Evolutionary conservation across 1,284 basidiomycete species (phyloP), one percentile per base, ranked within the genome.

Genomic region (Vanrija sp.): DNA sequence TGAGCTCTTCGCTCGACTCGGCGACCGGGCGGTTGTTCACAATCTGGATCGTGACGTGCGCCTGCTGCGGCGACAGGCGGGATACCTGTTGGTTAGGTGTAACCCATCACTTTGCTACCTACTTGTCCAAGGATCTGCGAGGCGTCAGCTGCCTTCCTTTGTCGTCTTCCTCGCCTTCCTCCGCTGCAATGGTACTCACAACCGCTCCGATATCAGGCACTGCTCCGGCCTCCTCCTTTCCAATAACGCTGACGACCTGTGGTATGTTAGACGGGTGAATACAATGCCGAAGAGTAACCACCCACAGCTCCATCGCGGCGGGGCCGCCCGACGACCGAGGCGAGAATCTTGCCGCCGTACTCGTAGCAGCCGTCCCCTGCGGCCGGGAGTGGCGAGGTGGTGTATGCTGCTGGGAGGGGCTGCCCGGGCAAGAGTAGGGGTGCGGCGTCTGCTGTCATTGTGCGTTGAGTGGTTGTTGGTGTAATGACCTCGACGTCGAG

Each of bases 21-120:
- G 90, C 87, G 23, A 94, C 81, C 1, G 94, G 92, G n/a, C 87
- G 80, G 18, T 87, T 89, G 68, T 96, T 90, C 25, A 97, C 91
- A 14, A 94, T 86, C 36, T 87, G 84, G 61, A 98, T 93, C 1
- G 88, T 86, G 10, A 98, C 75, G 50, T 85, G 83, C 2, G 95
- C 95, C 75, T 96, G 91, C 54, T 85, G 77, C 1, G 94, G 88
- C 0, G 89, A 91, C 24, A 98, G 80, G 12, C 94, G 85, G 6
- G 88, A 89, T 22, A 98, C 81, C 49, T 73, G 55, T n/a, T 20
- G 49, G 23, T 49, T 41, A 44, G 47, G 45, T 83, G 85, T 85
- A 63, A 36, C 48, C 54, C 36, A 39, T 47, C 49, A 49, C 45
- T 18, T 16, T 39, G 35, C 16, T 7, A 54, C 65, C 48, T 22